Conservation (phyloP, 306 rosid species). For the Dicorynia guianensis region DNA sequence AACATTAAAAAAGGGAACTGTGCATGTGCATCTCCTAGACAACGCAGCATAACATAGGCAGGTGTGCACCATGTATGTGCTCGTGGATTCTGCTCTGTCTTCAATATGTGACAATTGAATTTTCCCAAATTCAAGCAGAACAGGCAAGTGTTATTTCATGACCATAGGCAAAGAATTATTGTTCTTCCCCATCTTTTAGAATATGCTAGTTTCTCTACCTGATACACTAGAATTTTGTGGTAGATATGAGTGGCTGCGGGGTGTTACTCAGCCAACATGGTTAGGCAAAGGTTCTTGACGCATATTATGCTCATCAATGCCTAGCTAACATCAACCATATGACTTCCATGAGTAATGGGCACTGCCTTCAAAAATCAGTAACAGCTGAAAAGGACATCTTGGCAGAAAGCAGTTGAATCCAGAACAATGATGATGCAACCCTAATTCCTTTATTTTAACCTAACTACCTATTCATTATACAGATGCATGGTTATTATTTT, state of each 20-base stretch:
- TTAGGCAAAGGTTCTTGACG: slow-evolving; percentile 34
- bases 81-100: neutral
- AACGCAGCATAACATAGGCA: too few relatives aligned
- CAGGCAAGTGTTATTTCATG: neutral
- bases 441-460: slow-evolving; percentile 32
- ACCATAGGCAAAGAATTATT: neutral
- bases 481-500: neutral
- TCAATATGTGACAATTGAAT: slow-evolving; percentile 30
- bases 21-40: slow-evolving; percentile 36
- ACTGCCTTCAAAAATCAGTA: neutral
- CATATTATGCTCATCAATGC: slow-evolving; percentile 32
- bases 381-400: slow-evolving; percentile 49
- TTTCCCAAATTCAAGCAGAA: neutral
- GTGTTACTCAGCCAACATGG: slow-evolving; percentile 22
- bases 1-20: neutral
- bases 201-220: neutral
- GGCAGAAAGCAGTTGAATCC: slow-evolving; percentile 11
- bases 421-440: slow-evolving; percentile 25
- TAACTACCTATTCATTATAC: neutral
- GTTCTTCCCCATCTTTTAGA: neutral
- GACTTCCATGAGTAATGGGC: slow-evolving; percentile 27
- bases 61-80: neutral
- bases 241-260: slow-evolving; percentile 26
- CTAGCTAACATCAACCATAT: slow-evolving; percentile 40
- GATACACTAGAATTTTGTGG: neutral